phyloP scores from a whole-genome alignment of 176 grass and related monocot species.

The Paspalum vaginatum region DNA sequence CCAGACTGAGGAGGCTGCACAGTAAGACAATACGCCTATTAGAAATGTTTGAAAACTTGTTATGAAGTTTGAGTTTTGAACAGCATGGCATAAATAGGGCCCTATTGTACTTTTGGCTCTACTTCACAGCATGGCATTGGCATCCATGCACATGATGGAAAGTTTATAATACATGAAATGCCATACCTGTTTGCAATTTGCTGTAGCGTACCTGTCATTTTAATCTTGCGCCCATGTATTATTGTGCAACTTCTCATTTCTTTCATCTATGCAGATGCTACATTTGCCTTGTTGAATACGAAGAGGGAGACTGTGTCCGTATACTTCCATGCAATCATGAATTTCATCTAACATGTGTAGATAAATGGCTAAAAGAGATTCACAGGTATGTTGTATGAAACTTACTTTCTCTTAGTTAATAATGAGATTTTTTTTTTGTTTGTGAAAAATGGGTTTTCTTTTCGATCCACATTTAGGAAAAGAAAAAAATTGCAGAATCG shows the following conservation, averaged over 20 bases:
- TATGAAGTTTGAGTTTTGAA: conserved; percentile 1
- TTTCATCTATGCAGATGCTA: conserved; percentile 62
- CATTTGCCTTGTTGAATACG: conserved; percentile 98
- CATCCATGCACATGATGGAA: not conserved
- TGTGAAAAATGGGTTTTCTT: not conserved
- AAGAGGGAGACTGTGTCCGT: conserved; percentile 86
- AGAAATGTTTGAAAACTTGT: not conserved
- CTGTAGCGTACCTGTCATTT: not conserved
- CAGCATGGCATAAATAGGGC: not conserved
- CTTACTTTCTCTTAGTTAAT: not conserved
- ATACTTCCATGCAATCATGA: conserved; percentile 95
- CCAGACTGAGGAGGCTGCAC: conserved; percentile 64
- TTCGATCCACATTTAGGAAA: conserved; percentile 7
- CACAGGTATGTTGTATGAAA: conserved; percentile 66
- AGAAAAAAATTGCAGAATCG: not conserved
- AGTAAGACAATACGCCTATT: conserved; percentile 57
- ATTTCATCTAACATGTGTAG: conserved; percentile 97
- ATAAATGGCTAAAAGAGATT: conserved; percentile 99
- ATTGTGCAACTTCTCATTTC: conserved; percentile 16
- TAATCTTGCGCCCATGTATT: conserved; percentile 15
- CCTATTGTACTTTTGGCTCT: not conserved
- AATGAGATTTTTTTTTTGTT: not conserved
- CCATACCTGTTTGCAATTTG: not conserved
- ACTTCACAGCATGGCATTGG: not conserved
- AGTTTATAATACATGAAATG: conserved; percentile 5